A percentile compares a stretch with the other conserved stretches of the same genome.
Conservation (phyloP, 306 rosid species). For the Acacia confusa region DNA sequence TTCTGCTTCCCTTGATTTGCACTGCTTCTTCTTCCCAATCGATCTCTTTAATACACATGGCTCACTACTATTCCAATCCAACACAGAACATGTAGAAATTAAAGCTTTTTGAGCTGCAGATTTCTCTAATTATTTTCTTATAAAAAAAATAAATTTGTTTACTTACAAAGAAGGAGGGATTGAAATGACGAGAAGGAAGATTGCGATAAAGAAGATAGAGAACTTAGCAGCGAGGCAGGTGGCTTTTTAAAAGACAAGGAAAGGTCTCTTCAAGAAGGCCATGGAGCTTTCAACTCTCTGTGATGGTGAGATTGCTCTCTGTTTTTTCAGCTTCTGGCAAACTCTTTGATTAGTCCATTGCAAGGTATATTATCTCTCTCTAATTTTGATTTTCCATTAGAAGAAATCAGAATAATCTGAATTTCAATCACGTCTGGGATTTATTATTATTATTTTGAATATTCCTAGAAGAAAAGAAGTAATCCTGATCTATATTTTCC, state of each 20-base stretch:
- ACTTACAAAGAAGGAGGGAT: neutral
- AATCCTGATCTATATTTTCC: too few relatives aligned
- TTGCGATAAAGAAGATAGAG: neutral
- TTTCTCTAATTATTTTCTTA: neutral
- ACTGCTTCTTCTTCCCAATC: neutral
- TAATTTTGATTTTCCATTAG: neutral
- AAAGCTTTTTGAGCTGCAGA: neutral
- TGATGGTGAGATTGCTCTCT: neutral
- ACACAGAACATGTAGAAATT: too few relatives aligned
- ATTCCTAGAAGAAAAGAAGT: too few relatives aligned
- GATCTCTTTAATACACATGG: neutral
- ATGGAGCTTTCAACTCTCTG: neutral
- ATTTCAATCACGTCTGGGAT: neutral
- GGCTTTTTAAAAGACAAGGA: neutral
- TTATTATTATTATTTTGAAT: too few relatives aligned
- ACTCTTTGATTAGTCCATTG: slow-evolving; percentile 35
- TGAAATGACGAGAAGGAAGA: neutral
- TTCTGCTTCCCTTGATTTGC: neutral
- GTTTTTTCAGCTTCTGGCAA: slow-evolving; percentile 37
- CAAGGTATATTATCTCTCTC: slow-evolving; percentile 30
- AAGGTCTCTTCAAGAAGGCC: neutral
- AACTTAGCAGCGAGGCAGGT: slow-evolving; percentile 36
- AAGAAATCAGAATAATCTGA: neutral
- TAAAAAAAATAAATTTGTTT: neutral
- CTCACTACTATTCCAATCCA: neutral